Conservation (phyloP, 495 filamentous ascomycete genomes). For the Astrothelium macrocarpum region DNA sequence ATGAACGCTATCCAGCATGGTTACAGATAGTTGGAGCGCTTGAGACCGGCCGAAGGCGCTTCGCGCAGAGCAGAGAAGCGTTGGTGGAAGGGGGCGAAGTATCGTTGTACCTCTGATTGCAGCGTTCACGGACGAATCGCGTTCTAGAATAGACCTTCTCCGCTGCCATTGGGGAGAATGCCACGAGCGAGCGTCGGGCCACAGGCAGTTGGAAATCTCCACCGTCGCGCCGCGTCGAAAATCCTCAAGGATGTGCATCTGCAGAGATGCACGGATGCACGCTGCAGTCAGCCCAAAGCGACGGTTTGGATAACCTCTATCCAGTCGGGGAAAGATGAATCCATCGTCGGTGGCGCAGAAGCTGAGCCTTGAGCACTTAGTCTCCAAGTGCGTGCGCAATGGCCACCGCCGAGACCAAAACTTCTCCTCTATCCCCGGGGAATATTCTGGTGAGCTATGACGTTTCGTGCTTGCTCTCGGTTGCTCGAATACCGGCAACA, state of each 20-base stretch:
- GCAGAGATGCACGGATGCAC: not conserved
- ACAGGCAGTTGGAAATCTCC: not conserved
- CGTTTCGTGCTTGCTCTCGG: not conserved
- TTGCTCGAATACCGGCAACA: not conserved
- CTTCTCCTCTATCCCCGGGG: not conserved
- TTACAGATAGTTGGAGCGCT: not conserved
- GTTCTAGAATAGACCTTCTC: not conserved
- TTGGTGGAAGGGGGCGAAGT: slow-evolving; percentile 5
- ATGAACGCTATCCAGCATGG: not conserved
- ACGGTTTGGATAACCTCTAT: not conserved
- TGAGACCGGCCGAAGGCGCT: not conserved
- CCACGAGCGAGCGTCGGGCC: not conserved
- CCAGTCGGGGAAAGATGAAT: not conserved
- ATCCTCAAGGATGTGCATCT: not conserved
- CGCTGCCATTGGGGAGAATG: not conserved
- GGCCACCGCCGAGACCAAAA: not conserved
- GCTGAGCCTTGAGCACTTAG: not conserved
- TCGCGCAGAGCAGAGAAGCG: not conserved
- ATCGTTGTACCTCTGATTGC: slow-evolving; percentile 1
- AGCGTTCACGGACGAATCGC: slow-evolving; percentile 1
- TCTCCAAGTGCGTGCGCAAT: not conserved
- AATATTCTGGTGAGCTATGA: not conserved
- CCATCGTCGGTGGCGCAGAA: slow-evolving; percentile 4
- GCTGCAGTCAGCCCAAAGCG: slow-evolving; percentile 6
- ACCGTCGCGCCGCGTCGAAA: not conserved